Evolutionary conservation across 148 eudicot genomes (phyloP).

Genomic region (Rheum nobile): DNA sequence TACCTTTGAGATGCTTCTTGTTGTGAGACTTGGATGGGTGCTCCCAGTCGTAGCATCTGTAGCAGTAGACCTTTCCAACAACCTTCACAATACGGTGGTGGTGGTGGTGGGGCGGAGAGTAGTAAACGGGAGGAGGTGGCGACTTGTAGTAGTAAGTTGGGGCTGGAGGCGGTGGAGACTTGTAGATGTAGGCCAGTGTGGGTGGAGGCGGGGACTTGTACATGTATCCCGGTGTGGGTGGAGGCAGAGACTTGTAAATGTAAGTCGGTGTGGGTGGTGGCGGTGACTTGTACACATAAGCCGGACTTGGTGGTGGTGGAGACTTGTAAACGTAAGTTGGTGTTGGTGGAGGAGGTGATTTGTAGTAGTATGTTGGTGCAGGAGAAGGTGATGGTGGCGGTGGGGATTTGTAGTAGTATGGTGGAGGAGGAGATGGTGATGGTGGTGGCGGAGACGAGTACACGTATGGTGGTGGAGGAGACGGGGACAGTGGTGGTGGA

Average conservation of each 20-base stretch:
- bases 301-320: conserved; percentile 17
- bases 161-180: conserved; percentile 25
- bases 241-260: conserved; percentile 19
- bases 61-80: conserved; percentile 45
- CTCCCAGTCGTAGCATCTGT: conserved; percentile 35
- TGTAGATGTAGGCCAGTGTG: conserved; percentile 16
- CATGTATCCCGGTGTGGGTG: conserved; percentile 12
- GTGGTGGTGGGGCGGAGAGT: conserved; percentile 14
- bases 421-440: conserved; percentile 16
- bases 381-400: conserved; percentile 25
- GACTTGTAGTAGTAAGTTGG: neutral
- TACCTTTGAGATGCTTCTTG: conserved; percentile 46
- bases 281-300: conserved; percentile 8
- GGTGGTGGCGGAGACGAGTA: conserved; percentile 22
- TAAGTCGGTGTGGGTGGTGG: conserved; percentile 17
- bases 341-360: conserved; percentile 24
- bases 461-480: neutral
- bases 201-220: conserved; percentile 18
- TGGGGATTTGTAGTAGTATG: conserved; percentile 24
- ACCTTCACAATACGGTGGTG: conserved; percentile 28
- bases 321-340: conserved; percentile 23
- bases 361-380: conserved; percentile 17
- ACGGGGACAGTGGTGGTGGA: conserved; percentile 16
- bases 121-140: conserved; percentile 22
- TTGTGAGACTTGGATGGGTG: conserved; percentile 34